Conservation (phyloP, 805 yeast genomes). For the Hanseniaspora guilliermondii region DNA sequence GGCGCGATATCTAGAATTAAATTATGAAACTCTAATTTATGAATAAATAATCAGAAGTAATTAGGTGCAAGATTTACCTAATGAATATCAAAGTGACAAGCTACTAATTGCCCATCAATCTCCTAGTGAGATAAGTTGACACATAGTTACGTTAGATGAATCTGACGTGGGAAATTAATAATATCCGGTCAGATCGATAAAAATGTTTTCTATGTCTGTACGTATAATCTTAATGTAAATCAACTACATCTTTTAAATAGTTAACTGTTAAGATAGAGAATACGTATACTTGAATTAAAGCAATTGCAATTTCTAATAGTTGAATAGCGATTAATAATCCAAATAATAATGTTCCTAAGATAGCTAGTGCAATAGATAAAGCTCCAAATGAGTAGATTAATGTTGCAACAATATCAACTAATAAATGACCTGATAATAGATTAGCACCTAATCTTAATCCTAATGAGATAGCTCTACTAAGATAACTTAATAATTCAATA, state of each 20-base stretch:
- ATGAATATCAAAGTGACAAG: slow-evolving; percentile 1
- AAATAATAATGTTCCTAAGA: slow-evolving; percentile 21
- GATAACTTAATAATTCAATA: slow-evolving; percentile 21
- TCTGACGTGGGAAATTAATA: slow-evolving; percentile 7
- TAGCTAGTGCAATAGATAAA: slow-evolving; percentile 17
- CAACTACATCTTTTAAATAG: slow-evolving; percentile 22
- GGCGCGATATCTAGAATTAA: slow-evolving; percentile 5
- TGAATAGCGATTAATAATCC: slow-evolving; percentile 20
- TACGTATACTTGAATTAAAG: slow-evolving; percentile 23
- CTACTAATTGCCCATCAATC: slow-evolving; percentile 12
- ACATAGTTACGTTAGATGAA: slow-evolving; percentile 10
- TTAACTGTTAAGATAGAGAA: slow-evolving; percentile 21
- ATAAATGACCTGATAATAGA: slow-evolving; percentile 22
- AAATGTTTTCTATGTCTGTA: not conserved
- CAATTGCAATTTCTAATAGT: slow-evolving; percentile 22
- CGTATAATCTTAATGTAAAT: slow-evolving; percentile 21
- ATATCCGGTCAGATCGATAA: no score
- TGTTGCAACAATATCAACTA: slow-evolving; percentile 22
- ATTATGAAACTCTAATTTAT: not conserved
- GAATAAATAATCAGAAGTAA: slow-evolving; percentile 11
- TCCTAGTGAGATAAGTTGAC: slow-evolving; percentile 9
- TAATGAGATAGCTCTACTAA: slow-evolving; percentile 21
- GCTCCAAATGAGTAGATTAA: slow-evolving; percentile 22
- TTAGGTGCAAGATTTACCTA: not conserved
- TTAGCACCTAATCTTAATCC: slow-evolving; percentile 23